Percentiles rank a stretch among this genome's conserved stretches.
Evolutionary conservation across 2,329 filamentous ascomycete species (phyloP).

Genomic region (Penicillium fuscoglaucum): DNA sequence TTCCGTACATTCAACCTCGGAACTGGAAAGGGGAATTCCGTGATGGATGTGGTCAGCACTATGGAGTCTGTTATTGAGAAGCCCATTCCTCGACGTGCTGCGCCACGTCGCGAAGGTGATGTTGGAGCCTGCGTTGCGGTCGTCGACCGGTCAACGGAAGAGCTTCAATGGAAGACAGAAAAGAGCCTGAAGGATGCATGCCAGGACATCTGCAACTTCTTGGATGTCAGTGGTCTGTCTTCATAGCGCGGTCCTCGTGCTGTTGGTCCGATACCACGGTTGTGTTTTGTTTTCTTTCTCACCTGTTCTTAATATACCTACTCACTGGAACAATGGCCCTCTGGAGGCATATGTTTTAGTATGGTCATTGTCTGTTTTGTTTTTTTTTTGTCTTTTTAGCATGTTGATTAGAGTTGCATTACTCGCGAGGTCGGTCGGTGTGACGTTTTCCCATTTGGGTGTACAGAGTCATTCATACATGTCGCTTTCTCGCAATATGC

Average conservation of each 20-base stretch:
- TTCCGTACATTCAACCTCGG: slow-evolving; percentile 46
- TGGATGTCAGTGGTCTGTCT: slow-evolving; percentile 35
- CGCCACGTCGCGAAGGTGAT: slow-evolving; percentile 39
- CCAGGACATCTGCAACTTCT: slow-evolving; percentile 40
- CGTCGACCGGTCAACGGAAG: slow-evolving; percentile 48
- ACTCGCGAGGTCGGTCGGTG: not conserved
- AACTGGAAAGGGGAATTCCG: slow-evolving; percentile 41
- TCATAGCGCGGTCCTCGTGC: slow-evolving; percentile 14
- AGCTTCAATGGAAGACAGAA: slow-evolving; percentile 52
- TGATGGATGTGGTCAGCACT: slow-evolving; percentile 39
- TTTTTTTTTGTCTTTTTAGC: slow-evolving; percentile 6
- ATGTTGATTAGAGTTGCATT: slow-evolving; percentile 13
- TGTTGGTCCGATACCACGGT: not conserved
- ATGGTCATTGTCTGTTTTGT: slow-evolving; percentile 5
- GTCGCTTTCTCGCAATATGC: not conserved
- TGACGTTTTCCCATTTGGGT: not conserved
- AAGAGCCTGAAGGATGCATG: slow-evolving; percentile 42
- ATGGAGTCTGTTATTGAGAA: slow-evolving; percentile 43
- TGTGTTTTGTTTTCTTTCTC: slow-evolving; percentile 3
- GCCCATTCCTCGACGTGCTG: slow-evolving; percentile 34
- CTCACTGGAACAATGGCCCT: not conserved
- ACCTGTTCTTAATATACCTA: slow-evolving; percentile 3
- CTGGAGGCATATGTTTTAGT: slow-evolving; percentile 4
- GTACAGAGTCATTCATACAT: not conserved
- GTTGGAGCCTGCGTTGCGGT: slow-evolving; percentile 44